Percentiles rank a stretch among this genome's conserved stretches.
Conservation (phyloP, 495 filamentous ascomycete species). For the Penicillium canariense region DNA sequence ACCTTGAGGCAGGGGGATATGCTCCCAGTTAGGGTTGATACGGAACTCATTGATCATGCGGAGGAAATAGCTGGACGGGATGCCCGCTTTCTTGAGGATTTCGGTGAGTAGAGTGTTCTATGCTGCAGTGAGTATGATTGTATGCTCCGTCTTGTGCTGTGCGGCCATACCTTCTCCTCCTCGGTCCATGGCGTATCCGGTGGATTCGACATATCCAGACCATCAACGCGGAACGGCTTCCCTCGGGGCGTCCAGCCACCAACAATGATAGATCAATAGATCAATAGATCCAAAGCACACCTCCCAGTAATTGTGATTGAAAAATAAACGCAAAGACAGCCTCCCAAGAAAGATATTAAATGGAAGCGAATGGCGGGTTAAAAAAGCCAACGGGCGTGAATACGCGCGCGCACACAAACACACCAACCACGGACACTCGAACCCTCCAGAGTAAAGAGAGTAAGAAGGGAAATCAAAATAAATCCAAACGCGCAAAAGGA, state of each 20-base stretch:
- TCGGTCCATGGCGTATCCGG: slow-evolving; percentile 55
- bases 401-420: background rate
- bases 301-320: slow-evolving; percentile 4
- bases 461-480: slow-evolving; percentile 9
- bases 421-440: slow-evolving; percentile 2
- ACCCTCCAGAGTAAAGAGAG: slow-evolving; percentile 13
- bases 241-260: slow-evolving; percentile 2
- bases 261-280: background rate
- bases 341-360: slow-evolving; percentile 29
- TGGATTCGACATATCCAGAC: slow-evolving; percentile 48
- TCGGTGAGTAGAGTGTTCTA: slow-evolving; percentile 56
- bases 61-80: slow-evolving; percentile 49
- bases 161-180: slow-evolving; percentile 55
- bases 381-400: slow-evolving; percentile 4
- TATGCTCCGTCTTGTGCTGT: background rate
- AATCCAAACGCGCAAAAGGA: slow-evolving; percentile 7
- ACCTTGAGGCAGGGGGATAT: slow-evolving; percentile 58
- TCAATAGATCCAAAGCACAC: background rate
- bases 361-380: slow-evolving; percentile 22
- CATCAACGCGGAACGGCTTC: slow-evolving; percentile 35
- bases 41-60: slow-evolving; percentile 48
- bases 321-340: slow-evolving; percentile 23
- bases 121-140: slow-evolving; percentile 7
- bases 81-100: slow-evolving; percentile 57
- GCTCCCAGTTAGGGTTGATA: slow-evolving; percentile 53